Conservation (phyloP, 345 rosid species). For the Gossypium raimondii region DNA sequence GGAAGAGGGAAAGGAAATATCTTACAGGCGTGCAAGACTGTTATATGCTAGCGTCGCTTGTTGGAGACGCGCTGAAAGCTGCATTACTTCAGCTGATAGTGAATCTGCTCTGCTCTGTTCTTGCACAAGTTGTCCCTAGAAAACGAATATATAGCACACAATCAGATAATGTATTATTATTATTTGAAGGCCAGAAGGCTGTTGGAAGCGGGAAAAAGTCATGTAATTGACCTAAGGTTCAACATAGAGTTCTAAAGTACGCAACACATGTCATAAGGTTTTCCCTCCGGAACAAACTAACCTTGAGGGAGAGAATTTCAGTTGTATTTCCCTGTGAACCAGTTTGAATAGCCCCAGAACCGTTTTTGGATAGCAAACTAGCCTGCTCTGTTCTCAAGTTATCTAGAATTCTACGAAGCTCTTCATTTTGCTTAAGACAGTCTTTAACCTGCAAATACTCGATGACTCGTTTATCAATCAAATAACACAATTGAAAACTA, state of each 20-base stretch:
- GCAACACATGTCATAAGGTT: neutral
- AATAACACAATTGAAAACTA: neutral
- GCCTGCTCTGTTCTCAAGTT: constrained; percentile 76
- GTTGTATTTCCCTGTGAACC: constrained; percentile 34
- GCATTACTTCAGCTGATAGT: constrained; percentile 78
- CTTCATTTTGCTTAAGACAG: constrained; percentile 81
- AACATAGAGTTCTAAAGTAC: neutral
- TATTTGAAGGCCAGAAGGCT: neutral
- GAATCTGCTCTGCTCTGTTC: constrained; percentile 86
- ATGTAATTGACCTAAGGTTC: neutral
- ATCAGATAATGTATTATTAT: neutral
- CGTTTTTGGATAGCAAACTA: constrained; percentile 23
- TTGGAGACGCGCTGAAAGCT: constrained; percentile 71
- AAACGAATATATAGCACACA: constrained; percentile 1
- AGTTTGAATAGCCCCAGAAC: constrained; percentile 27
- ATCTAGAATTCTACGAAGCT: constrained; percentile 61
- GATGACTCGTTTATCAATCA: neutral
- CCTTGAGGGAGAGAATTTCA: constrained; percentile 71
- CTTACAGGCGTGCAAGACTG: constrained; percentile 73
- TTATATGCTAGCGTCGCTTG: constrained; percentile 75
- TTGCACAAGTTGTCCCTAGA: constrained; percentile 67
- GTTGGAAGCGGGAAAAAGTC: neutral
- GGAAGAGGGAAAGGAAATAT: neutral
- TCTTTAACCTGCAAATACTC: constrained; percentile 60
- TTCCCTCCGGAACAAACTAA: constrained; percentile 19